Evolutionary conservation across 768 basidiomycete genomes (phyloP).

Genomic region (Amanita molliuscula): DNA sequence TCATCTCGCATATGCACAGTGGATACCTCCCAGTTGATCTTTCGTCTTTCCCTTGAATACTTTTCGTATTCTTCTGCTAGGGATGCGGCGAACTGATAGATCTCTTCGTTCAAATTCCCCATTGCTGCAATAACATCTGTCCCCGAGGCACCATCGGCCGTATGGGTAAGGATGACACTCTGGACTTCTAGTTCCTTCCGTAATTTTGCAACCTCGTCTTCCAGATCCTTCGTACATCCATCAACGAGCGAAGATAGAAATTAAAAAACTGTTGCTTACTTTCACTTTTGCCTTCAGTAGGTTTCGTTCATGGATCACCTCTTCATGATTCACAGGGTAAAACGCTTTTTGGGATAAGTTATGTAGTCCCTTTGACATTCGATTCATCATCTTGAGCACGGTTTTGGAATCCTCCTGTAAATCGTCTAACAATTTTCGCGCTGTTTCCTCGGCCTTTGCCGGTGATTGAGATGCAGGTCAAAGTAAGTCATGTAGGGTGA

Average conservation of each 20-base stretch:
- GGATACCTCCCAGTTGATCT: not conserved
- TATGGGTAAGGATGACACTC: slow-evolving; percentile 17
- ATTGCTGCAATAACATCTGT: not conserved
- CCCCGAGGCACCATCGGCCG: not conserved
- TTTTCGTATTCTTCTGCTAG: not conserved
- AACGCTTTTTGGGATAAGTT: too few relatives aligned
- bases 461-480: too few relatives aligned
- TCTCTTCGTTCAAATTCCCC: not conserved
- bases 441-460: too few relatives aligned
- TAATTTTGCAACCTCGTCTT: not conserved
- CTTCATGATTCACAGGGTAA: too few relatives aligned
- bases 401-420: too few relatives aligned
- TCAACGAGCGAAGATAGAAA: slow-evolving; percentile 9
- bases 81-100: slow-evolving; percentile 1
- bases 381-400: too few relatives aligned
- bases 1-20: not conserved
- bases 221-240: not conserved
- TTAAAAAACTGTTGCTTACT: slow-evolving; percentile 9
- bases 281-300: not conserved
- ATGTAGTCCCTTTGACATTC: too few relatives aligned
- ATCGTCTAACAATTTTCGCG: too few relatives aligned
- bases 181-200: slow-evolving; percentile 28
- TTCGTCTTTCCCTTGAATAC: too few relatives aligned
- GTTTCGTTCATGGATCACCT: not conserved
- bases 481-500: too few relatives aligned